Evolutionary conservation across 75 land plant genomes (phyloP).

Genomic region (Gnetum montanum): DNA sequence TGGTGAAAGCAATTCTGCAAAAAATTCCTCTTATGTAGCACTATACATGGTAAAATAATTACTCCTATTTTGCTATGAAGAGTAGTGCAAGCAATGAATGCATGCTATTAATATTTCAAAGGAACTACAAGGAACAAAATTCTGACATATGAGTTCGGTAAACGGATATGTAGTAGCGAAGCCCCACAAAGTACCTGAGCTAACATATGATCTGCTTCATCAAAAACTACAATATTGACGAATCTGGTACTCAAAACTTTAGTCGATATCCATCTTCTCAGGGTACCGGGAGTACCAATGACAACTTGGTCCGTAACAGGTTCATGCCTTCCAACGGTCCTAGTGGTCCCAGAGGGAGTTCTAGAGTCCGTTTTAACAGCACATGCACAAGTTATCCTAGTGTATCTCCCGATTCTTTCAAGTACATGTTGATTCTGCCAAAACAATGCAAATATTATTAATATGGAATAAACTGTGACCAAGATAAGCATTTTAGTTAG

Average conservation of each 20-base stretch:
- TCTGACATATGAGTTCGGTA: no score
- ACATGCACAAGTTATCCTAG: slow-evolving; percentile 65
- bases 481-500: no score
- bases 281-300: slow-evolving; percentile 93
- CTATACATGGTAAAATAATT: no score
- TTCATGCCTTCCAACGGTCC: slow-evolving; percentile 25
- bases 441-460: background rate
- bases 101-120: no score
- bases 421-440: slow-evolving; percentile 87
- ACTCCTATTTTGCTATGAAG: no score
- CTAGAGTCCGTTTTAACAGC: slow-evolving; percentile 52
- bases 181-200: slow-evolving; percentile 95
- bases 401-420: slow-evolving; percentile 67
- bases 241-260: slow-evolving; percentile 37
- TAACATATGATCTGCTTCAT: slow-evolving; percentile 98
- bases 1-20: no score
- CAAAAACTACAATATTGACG: slow-evolving; percentile 88
- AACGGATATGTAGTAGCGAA: no score
- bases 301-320: slow-evolving; percentile 69
- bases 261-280: slow-evolving; percentile 50
- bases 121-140: no score
- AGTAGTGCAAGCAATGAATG: no score
- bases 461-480: background rate
- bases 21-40: no score
- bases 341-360: slow-evolving; percentile 13